Base-by-base conservation (phyloP, 352 stramenopile species). In the Thalassiosira livingstoniorum region DNA sequence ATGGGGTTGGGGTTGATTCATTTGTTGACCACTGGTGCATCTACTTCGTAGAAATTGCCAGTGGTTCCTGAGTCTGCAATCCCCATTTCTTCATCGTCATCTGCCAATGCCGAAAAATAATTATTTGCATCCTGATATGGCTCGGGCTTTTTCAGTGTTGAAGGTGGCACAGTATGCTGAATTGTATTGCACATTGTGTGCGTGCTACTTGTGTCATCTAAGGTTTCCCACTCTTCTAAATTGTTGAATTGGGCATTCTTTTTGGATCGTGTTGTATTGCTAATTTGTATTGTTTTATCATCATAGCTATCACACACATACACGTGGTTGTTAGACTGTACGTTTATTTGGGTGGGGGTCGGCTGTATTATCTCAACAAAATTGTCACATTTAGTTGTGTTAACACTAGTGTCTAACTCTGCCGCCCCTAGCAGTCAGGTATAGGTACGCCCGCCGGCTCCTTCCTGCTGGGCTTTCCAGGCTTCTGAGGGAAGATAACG, bases 61-160 rank as follows among this genome's bases (percentile, higher is more conserved):
- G 69, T 80, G 2, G 76, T 45, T 1, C 76, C 76, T 39, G 76
- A 74, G 43, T 79, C 69, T 51, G 42, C 42, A 18, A 51, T 18
- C 18, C 42, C 42, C 42, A 10, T 18, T 10, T 51, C 18, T 10
- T 18, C 42, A 51, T 51, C n/a, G n/a, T n/a, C n/a, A n/a, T n/a
- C n/a, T n/a, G n/a, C n/a, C n/a, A n/a, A n/a, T n/a, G n/a, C n/a
- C n/a, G n/a, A n/a, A n/a, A n/a, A n/a, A n/a, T n/a, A n/a, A n/a
- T n/a, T n/a, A n/a, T n/a, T n/a, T n/a, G n/a, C n/a, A n/a, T n/a
- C n/a, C n/a, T n/a, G n/a, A n/a, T n/a, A n/a, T n/a, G n/a, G n/a
- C n/a, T n/a, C n/a, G n/a, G n/a, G n/a, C n/a, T n/a, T n/a, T n/a
- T n/a, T n/a, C n/a, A n/a, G n/a, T n/a, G n/a, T n/a, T n/a, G n/a